Evolutionary conservation across 148 eudicot species (phyloP), one percentile per base, ranked within the genome.

Genomic region (Fallopia convolvulus): DNA sequence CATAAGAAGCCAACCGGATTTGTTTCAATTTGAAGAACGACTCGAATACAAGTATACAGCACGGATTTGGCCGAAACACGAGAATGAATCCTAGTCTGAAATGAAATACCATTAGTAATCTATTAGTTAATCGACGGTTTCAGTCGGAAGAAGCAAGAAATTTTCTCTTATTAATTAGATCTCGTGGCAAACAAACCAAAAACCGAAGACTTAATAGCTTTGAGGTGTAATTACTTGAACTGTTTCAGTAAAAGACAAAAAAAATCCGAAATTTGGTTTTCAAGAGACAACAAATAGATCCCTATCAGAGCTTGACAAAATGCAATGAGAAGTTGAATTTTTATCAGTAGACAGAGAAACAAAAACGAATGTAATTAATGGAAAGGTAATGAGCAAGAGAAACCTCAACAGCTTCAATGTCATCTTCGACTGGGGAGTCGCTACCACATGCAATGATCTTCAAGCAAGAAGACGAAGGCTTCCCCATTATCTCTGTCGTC

Each of bases 371-470:
- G 52, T 46, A 36, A 41, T 68, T 68, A 36, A 32, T 1, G 13
- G 68, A 23, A 26, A 30, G 17, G 20, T 13, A 46, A n/a, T n/a
- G 75, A 72, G 44, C 13, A 72, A 9, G 52, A 44, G 20, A 42
- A 73, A 93, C 96, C 90, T 92, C 87, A 72, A 89, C 21, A 79
- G 86, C 53, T 76, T 52, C 72, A 55, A 32, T 33, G 26, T 56
- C 90, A 73, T 88, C 94, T 46, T 80, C 79, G 18, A 83, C 95
- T 56, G 85, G 82, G 23, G 94, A 66, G 55, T 89, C 86, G 74
- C 87, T 70, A 66, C 90, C 93, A 56, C 98, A 94, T 17, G 90
- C 77, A 60, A 94, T 89, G 81, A 94, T 84, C 89, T 90, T 94
- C 79, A 94, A 88, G 84, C 98, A 94, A 2, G 94, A 88, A 20